Base-by-base conservation (phyloP, 495 filamentous ascomycete species). In the Penicillium tannophilum region DNA sequence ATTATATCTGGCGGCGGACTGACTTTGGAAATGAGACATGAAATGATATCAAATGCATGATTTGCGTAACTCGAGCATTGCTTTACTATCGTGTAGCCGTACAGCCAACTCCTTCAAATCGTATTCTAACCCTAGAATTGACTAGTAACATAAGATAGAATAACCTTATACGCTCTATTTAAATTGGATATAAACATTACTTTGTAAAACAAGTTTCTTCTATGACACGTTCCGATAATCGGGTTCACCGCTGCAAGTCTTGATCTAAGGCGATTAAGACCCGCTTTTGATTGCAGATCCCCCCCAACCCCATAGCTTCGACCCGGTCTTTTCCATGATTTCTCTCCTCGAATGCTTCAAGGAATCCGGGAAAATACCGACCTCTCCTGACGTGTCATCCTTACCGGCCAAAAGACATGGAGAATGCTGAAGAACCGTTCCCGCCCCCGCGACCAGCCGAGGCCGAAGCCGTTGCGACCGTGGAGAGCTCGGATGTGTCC, bases 321-420 rank as follows among this genome's bases (percentile, higher is more conserved):
- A 42, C 52, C 52, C 62, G 46, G 54, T 60, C 43, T 48, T 56
- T 33, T 33, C 50, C 51, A 42, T 30, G 10, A n/a, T 30, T 44
- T 42, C 24, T 28, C 12, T 28, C 20, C 41, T 53, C 54, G 20
- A 49, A 61, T 56, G 52, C 48, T 23, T 59, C 49, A 30, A 52
- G 44, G 44, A 51, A 26, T 17, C 20, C 24, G 23, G 48, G 28
- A n/a, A 35, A 36, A 43, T 31, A 51, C 7, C 11, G 9, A 19
- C 36, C 23, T 28, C 43, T 12, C 50, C 28, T 24, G 16, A 48
- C 26, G 12, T 31, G 23, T 28, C 33, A 31, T 46, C 45, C 50
- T n/a, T 12, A 51, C 43, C 36, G 20, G 46, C 24, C 35, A 16
- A 30, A 19, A 54, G 63, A 49, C 49, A 80, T 79, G 76, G 70